Evolutionary conservation across 2,329 filamentous ascomycete species (phyloP).

Genomic region (Neonectria hederae): DNA sequence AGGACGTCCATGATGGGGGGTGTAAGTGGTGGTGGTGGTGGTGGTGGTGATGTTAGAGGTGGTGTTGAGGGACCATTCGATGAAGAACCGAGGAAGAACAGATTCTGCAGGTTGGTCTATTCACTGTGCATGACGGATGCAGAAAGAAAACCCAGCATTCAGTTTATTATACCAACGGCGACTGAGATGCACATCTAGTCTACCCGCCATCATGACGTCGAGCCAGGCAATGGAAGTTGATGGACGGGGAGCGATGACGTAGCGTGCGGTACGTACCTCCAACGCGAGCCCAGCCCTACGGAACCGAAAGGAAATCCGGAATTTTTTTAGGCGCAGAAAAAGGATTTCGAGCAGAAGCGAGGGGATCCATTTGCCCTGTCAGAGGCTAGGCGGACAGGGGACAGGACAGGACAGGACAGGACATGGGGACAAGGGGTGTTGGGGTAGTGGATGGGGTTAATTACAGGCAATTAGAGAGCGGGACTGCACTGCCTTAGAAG

Average conservation of each 20-base stretch:
- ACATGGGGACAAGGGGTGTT: neutral
- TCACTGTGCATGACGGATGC: too few relatives aligned
- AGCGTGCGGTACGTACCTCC: neutral
- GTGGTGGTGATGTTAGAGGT: conserved; percentile 1
- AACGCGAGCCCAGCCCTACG: neutral
- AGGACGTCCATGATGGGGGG: conserved; percentile 65
- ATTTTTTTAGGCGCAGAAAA: neutral
- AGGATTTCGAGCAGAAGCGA: neutral
- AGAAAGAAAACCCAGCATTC: neutral
- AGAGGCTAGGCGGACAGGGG: too few relatives aligned
- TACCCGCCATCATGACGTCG: conserved; percentile 1
- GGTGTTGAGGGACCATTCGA: neutral
- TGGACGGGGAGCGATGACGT: neutral
- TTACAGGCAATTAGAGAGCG: neutral
- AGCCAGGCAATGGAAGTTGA: conserved; percentile 8
- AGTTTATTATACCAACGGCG: neutral
- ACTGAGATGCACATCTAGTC: neutral
- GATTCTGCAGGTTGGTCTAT: too few relatives aligned
- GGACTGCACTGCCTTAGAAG: too few relatives aligned
- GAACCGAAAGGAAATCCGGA: neutral
- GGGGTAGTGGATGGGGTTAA: neutral
- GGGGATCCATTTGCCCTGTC: too few relatives aligned
- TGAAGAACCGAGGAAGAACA: too few relatives aligned
- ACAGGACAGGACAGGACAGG: too few relatives aligned
- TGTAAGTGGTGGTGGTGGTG: conserved; percentile 3